A percentile compares a stretch with the other conserved stretches of the same genome.
phyloP scores from a whole-genome alignment of 1,284 basidiomycete species.

The Kalmanozyma brasiliensis region DNA sequence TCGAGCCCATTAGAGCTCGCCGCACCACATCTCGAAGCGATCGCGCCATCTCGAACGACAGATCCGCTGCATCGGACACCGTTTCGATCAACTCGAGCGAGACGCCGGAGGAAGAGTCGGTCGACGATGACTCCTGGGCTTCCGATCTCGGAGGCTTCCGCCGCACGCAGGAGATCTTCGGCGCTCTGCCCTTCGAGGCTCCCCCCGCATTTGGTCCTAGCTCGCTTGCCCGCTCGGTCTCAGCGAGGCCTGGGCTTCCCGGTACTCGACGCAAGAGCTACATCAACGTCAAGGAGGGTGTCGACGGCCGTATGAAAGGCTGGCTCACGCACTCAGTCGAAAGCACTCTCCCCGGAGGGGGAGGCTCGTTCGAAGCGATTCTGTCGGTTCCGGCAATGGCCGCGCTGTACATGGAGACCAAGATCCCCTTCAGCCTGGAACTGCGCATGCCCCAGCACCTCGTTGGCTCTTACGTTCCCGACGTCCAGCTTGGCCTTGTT shows the following conservation, averaged over 20 bases:
- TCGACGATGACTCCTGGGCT: conserved; percentile 47
- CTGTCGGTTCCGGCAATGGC: conserved; percentile 51
- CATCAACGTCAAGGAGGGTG: conserved; percentile 51
- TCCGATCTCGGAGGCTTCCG: conserved; percentile 43
- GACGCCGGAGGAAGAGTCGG: conserved; percentile 24
- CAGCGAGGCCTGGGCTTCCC: conserved; percentile 15
- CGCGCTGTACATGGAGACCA: conserved; percentile 52
- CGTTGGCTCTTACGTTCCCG: conserved; percentile 22
- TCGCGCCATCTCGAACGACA: conserved; percentile 15
- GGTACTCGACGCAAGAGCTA: conserved; percentile 38
- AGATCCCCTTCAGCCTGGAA: conserved; percentile 49
- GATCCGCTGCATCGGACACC: conserved; percentile 11
- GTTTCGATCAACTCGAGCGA: conserved; percentile 16
- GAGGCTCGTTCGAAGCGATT: conserved; percentile 40
- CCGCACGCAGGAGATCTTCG: conserved; percentile 42
- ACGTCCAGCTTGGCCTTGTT: conserved; percentile 37
- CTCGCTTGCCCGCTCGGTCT: conserved; percentile 12
- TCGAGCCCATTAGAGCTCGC: conserved; percentile 31
- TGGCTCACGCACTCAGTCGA: conserved; percentile 50
- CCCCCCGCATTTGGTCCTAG: conserved; percentile 19
- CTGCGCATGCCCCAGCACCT: conserved; percentile 37
- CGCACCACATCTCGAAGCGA: conserved; percentile 22
- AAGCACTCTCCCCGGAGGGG: conserved; percentile 18
- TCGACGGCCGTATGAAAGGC: conserved; percentile 51
- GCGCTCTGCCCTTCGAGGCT: conserved; percentile 30